phyloP scores from a whole-genome alignment of 2,329 filamentous ascomycete species.

The Talaromyces rugulosus region DNA sequence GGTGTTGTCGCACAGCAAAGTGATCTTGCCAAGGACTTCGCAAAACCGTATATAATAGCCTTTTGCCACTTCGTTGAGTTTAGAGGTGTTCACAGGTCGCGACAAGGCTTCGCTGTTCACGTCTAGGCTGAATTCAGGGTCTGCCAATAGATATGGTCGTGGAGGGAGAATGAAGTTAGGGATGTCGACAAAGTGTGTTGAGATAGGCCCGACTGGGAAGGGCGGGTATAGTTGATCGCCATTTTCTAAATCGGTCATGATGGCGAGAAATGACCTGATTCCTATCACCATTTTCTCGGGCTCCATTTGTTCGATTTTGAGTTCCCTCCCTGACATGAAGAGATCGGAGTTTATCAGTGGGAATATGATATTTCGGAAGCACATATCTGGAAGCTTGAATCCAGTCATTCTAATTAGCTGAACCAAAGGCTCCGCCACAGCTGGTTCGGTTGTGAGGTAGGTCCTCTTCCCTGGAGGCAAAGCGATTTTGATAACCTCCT shows the following conservation, averaged over 20 bases:
- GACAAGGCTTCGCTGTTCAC: conserved; percentile 28
- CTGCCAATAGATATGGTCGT: conserved; percentile 34
- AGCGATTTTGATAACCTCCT: conserved; percentile 82
- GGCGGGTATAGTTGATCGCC: conserved; percentile 72
- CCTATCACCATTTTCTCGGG: conserved; percentile 97
- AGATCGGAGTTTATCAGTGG: conserved; percentile 88
- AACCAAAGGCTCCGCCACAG: conserved; percentile 84
- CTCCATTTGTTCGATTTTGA: conserved; percentile 87
- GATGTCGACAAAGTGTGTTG: conserved; percentile 32
- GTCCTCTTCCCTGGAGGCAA: conserved; percentile 76
- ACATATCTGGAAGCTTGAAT: conserved; percentile 88
- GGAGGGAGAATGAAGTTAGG: conserved; percentile 31
- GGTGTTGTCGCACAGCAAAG: conserved; percentile 91
- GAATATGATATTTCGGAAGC: conserved; percentile 89
- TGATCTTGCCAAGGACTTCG: conserved; percentile 92
- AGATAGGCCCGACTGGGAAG: conserved; percentile 65
- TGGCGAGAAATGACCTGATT: conserved; percentile 86
- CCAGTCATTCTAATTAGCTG: conserved; percentile 93
- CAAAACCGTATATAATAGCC: conserved; percentile 90
- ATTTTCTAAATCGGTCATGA: conserved; percentile 89
- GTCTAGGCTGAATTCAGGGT: conserved; percentile 27
- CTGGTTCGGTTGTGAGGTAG: conserved; percentile 74
- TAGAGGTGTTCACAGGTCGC: conserved; percentile 55
- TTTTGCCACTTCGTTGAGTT: conserved; percentile 69
- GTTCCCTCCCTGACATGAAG: conserved; percentile 71